Conservation (phyloP, 2,329 filamentous ascomycete genomes). For the Thermomyces lanuginosus region DNA sequence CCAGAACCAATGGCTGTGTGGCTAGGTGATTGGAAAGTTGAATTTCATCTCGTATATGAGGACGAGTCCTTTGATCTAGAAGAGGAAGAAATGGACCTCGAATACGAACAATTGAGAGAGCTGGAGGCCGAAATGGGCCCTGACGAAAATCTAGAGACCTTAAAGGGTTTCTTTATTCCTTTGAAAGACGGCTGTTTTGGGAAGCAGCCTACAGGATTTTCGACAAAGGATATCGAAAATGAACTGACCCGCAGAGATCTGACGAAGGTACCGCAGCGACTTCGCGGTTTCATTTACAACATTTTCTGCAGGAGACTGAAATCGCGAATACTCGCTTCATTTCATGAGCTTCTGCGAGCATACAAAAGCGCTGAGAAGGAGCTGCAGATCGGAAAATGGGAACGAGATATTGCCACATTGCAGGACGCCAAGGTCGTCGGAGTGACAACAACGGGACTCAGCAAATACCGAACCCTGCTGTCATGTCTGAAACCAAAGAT, state of each 20-base stretch:
- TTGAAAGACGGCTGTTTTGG: conserved; percentile 29
- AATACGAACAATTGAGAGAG: conserved; percentile 45
- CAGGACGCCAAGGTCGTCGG: conserved; percentile 45
- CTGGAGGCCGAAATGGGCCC: conserved; percentile 40
- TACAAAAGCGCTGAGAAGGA: conserved; percentile 38
- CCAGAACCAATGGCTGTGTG: conserved; percentile 36
- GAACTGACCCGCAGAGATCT: conserved; percentile 35
- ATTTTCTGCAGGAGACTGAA: conserved; percentile 44
- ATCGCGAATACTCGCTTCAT: conserved; percentile 25
- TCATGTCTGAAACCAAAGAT: conserved; percentile 48
- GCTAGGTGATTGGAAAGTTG: conserved; percentile 37
- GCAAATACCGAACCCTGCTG: conserved; percentile 61
- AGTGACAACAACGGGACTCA: conserved; percentile 63
- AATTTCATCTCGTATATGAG: conserved; percentile 29
- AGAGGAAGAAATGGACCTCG: conserved; percentile 44
- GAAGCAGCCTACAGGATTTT: conserved; percentile 5
- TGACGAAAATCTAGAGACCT: conserved; percentile 40
- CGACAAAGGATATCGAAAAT: conserved; percentile 19
- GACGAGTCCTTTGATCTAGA: conserved; percentile 37
- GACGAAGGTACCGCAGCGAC: conserved; percentile 39
- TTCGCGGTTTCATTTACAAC: conserved; percentile 51
- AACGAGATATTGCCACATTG: conserved; percentile 44
- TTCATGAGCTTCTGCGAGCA: conserved; percentile 35
- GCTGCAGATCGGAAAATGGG: conserved; percentile 42
- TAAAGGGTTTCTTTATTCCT: conserved; percentile 31